Percentiles rank a stretch among this genome's conserved stretches.
Evolutionary conservation across 768 basidiomycete genomes (phyloP).

Genomic region (Hirschioporus abietinus): DNA sequence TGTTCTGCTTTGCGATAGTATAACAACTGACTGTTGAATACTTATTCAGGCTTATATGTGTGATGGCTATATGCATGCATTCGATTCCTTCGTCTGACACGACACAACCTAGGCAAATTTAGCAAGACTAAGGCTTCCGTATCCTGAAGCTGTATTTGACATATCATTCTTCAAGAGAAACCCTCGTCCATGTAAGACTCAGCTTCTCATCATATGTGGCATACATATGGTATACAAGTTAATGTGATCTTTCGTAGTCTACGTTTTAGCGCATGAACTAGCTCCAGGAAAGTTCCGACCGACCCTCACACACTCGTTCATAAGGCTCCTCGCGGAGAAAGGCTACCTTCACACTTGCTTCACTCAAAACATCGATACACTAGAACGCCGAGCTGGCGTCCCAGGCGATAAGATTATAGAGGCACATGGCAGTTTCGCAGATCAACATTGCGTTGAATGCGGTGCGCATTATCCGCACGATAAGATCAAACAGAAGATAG

Average conservation of each 20-base stretch:
- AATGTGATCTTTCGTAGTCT: slow-evolving; percentile 42
- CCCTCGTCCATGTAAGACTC: slow-evolving; percentile 67
- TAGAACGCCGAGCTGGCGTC: slow-evolving; percentile 81
- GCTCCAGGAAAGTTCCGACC: slow-evolving; percentile 90
- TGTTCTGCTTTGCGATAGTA: not conserved
- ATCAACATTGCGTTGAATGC: slow-evolving; percentile 81
- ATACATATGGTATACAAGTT: not conserved
- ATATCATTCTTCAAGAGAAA: slow-evolving; percentile 78
- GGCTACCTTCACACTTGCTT: slow-evolving; percentile 69
- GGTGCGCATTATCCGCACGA: slow-evolving; percentile 48
- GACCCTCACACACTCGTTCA: slow-evolving; percentile 86
- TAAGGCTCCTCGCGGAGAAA: slow-evolving; percentile 71
- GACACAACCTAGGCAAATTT: slow-evolving; percentile 57
- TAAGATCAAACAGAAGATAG: slow-evolving; percentile 62
- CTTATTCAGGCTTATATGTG: slow-evolving; percentile 48
- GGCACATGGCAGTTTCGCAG: slow-evolving; percentile 94
- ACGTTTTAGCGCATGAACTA: slow-evolving; percentile 87
- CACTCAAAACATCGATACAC: slow-evolving; percentile 91
- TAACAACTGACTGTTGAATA: slow-evolving; percentile 4
- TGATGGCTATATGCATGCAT: not conserved
- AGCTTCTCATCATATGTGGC: not conserved
- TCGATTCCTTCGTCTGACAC: not conserved
- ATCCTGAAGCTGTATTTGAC: slow-evolving; percentile 94
- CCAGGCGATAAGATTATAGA: slow-evolving; percentile 74
- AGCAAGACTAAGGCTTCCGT: slow-evolving; percentile 72